Evolutionary conservation across 805 yeast genomes (phyloP).

Genomic region (Zygotorulaspora florentina): DNA sequence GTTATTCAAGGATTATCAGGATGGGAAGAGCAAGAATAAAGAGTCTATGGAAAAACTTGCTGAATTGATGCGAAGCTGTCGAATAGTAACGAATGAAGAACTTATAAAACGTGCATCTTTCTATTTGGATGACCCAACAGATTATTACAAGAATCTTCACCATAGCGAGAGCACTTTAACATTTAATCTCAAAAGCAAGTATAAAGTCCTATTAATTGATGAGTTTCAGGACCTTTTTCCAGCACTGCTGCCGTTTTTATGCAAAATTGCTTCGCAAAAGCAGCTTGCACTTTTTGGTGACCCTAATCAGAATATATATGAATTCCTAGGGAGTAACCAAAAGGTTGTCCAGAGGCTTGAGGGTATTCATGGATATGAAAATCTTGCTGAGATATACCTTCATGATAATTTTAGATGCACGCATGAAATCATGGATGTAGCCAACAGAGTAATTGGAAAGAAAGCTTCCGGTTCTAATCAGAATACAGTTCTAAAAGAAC

Average conservation of each 20-base stretch:
- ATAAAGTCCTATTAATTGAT: conserved; percentile 53
- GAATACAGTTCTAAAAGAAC: conserved; percentile 14
- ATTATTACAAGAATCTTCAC: not conserved
- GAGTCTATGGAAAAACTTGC: conserved; percentile 22
- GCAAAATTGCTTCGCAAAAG: conserved; percentile 36
- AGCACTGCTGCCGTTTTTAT: conserved; percentile 44
- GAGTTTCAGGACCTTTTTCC: conserved; percentile 71
- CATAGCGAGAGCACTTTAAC: conserved; percentile 10
- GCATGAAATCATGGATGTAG: conserved; percentile 49
- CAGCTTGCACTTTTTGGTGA: conserved; percentile 71
- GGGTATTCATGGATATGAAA: conserved; percentile 11
- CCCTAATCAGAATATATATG: conserved; percentile 65
- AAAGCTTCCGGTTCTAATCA: not conserved
- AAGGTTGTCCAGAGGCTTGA: conserved; percentile 30
- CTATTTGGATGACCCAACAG: conserved; percentile 8
- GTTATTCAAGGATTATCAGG: conserved; percentile 19
- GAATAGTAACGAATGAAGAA: conserved; percentile 33
- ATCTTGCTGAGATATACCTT: conserved; percentile 36
- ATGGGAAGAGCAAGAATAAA: conserved; percentile 5
- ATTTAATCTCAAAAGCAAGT: conserved; percentile 15
- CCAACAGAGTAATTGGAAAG: conserved; percentile 29
- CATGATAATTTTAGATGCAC: conserved; percentile 58
- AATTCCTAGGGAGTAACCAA: conserved; percentile 54
- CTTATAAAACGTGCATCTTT: conserved; percentile 24
- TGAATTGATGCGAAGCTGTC: conserved; percentile 35